Percentiles rank a stretch among this genome's conserved stretches.
phyloP scores from a whole-genome alignment of 108 stramenopile species.

The Skeletonema marinoi region DNA sequence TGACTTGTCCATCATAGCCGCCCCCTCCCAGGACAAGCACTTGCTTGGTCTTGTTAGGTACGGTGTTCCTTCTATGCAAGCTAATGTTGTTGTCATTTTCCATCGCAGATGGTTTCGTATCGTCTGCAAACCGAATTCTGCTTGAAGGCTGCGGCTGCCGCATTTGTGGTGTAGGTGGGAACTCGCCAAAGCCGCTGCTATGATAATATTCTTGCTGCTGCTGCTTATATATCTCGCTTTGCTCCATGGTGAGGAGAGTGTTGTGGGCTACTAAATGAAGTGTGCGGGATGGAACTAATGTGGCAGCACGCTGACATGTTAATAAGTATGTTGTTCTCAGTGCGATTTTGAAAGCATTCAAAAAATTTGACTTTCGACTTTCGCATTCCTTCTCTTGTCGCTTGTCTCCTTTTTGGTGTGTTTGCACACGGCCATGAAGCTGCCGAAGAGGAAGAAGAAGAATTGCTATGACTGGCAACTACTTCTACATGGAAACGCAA shows the following conservation, averaged over 20 bases:
- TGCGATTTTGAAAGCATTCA: too few species aligned
- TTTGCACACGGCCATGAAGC: too few species aligned
- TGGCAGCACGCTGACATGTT: too few species aligned
- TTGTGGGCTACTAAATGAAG: not conserved
- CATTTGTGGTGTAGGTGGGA: conserved; percentile 26
- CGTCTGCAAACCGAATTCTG: conserved; percentile 35
- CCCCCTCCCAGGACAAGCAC: conserved; percentile 26
- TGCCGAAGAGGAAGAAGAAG: too few species aligned
- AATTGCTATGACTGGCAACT: too few species aligned
- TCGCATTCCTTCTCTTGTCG: not conserved
- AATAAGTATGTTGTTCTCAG: too few species aligned
- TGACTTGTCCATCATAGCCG: not conserved
- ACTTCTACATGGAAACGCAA: too few species aligned
- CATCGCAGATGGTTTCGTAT: conserved; percentile 8
- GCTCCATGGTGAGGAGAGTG: not conserved
- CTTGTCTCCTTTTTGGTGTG: not conserved
- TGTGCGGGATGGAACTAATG: too few species aligned
- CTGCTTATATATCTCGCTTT: not conserved
- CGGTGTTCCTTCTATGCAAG: not conserved
- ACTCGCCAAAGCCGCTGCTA: conserved; percentile 19
- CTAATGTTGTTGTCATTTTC: not conserved
- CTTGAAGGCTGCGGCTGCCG: conserved; percentile 10
- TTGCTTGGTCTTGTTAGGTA: not conserved
- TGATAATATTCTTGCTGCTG: not conserved
- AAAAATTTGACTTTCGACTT: too few species aligned